These are phyloP conservation scores for Pseudogymnoascus sp. DNA, from an alignment of 2,329 filamentous ascomycete genomes.

Conservation along the genomic window DNA sequence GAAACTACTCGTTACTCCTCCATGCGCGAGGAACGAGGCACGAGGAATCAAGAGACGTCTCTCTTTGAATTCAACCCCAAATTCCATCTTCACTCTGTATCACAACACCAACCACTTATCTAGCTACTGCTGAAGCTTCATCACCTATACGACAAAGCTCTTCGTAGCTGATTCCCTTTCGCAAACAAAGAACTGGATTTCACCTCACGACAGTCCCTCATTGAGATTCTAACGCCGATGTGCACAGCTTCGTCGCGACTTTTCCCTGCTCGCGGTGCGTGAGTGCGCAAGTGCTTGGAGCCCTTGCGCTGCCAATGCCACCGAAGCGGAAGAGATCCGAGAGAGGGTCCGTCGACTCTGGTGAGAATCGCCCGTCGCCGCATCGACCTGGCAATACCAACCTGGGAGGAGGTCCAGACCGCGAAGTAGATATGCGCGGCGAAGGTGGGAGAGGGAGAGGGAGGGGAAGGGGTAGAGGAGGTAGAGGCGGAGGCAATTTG, in stretches of 20 bases:
- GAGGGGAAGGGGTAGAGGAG: constrained; percentile 36
- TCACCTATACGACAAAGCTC: neutral
- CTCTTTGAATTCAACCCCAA: neutral
- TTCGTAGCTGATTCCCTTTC: neutral
- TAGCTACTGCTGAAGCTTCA: neutral
- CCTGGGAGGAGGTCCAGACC: constrained; percentile 42
- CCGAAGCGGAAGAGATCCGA: constrained; percentile 30
- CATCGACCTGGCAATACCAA: constrained; percentile 51
- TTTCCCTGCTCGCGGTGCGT: neutral
- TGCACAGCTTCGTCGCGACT: constrained; percentile 1
- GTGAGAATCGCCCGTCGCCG: constrained; percentile 47
- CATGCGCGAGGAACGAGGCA: constrained; percentile 5
- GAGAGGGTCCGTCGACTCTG: constrained; percentile 31
- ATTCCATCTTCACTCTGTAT: neutral
- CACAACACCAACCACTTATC: neutral
- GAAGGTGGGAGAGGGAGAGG: constrained; percentile 39
- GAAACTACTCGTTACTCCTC: neutral
- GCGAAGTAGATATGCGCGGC: constrained; percentile 41
- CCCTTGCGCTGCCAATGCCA: neutral
- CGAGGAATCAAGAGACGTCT: constrained; percentile 6
- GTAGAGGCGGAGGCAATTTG: constrained; percentile 20
- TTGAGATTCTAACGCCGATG: neutral
- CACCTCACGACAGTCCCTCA: constrained; percentile 1
- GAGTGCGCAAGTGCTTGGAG: constrained; percentile 5
- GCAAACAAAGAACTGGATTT: neutral